Evolutionary conservation across 1,139 yeast genomes (phyloP), one percentile per base, ranked within the genome.

Genomic region (Torulaspora pretoriensis): DNA sequence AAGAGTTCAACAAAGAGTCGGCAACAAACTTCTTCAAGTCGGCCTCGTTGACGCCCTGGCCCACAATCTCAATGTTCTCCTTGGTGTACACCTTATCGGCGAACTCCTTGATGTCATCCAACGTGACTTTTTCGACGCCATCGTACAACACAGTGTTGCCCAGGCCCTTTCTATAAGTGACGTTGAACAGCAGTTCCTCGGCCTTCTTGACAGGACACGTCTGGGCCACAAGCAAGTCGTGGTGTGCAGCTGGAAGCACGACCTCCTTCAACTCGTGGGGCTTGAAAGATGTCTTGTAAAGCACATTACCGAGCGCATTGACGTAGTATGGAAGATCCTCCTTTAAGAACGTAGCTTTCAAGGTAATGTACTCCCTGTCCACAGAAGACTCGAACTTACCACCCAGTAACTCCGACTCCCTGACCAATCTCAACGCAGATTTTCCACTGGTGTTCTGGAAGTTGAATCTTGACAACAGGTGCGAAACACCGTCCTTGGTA

Each of bases 401-500:
- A 55, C 98, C 98, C 59, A 92, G 77, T 56, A 92, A 79, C 73
- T 94, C 99, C 46, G 92, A 73, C 72, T 94, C 98, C 71, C 98
- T 85, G 61, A 90, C 85, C 63, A 90, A 76, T 73, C 98, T 86
- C 65, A 92, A 77, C 26, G 95, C 96, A 28, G 96, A 84, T 69
- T 89, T 88, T 59, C 80, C 68, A 54, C 76, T 75, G 52, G 96
- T 89, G 75, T 85, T 84, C 68, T 86, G 80, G 75, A 84, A 92
- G 61, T 83, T 83, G 69, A 80, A 89, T 69, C 89, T 80, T 60
- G 94, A 80, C 62, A 90, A 77, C 57, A 89, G 72, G 69, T 92
- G 97, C 40, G 97, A 76, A 53, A 83, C 71, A 69, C 98, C 98
- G 51, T 89, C 81, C 65, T 81, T 79, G 41, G 78, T 68, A 47